A percentile compares a stretch with the other conserved stretches of the same genome.
These are phyloP conservation scores for Endoconidiophora laricicola DNA, from an alignment of 2,329 filamentous ascomycete species.

Conservation along the genomic window DNA sequence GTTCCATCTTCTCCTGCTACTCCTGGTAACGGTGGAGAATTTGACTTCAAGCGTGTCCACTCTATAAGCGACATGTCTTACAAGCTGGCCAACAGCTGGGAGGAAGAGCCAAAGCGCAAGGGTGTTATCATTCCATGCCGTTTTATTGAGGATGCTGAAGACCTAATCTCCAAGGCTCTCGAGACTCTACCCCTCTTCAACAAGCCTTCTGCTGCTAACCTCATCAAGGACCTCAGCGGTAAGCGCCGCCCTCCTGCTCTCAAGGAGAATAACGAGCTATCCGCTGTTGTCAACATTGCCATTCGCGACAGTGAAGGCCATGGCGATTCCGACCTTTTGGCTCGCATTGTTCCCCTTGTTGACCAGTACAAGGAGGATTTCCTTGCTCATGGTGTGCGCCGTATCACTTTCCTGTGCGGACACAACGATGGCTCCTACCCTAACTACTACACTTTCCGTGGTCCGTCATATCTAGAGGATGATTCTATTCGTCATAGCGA, in stretches of 20 bases:
- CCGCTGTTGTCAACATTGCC: slow-evolving; percentile 82
- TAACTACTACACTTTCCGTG: slow-evolving; percentile 96
- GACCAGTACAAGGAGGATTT: slow-evolving; percentile 73
- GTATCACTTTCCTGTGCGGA: slow-evolving; percentile 90
- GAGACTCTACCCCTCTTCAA: slow-evolving; percentile 55
- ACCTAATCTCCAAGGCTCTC: slow-evolving; percentile 66
- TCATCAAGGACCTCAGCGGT: slow-evolving; percentile 56
- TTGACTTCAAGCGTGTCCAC: slow-evolving; percentile 62
- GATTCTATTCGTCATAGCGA: slow-evolving; percentile 93
- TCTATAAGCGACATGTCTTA: slow-evolving; percentile 97
- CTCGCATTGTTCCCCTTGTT: slow-evolving; percentile 59
- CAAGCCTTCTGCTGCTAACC: slow-evolving; percentile 33
- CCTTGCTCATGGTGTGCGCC: slow-evolving; percentile 62
- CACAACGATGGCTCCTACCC: slow-evolving; percentile 89
- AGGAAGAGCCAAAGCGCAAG: slow-evolving; percentile 66
- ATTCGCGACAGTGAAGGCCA: slow-evolving; percentile 73
- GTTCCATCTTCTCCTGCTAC: slow-evolving; percentile 74
- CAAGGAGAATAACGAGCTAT: slow-evolving; percentile 57
- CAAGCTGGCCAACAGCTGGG: slow-evolving; percentile 41
- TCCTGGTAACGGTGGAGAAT: slow-evolving; percentile 37
- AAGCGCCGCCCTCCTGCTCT: slow-evolving; percentile 48
- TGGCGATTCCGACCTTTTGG: slow-evolving; percentile 65
- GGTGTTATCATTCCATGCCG: slow-evolving; percentile 88
- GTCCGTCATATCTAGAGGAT: slow-evolving; percentile 76
- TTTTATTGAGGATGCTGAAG: slow-evolving; percentile 88